A percentile compares a stretch with the other conserved stretches of the same genome.
Conservation (phyloP, 192 early-diverging fungal genomes). For the Helicostylum pulchrum region DNA sequence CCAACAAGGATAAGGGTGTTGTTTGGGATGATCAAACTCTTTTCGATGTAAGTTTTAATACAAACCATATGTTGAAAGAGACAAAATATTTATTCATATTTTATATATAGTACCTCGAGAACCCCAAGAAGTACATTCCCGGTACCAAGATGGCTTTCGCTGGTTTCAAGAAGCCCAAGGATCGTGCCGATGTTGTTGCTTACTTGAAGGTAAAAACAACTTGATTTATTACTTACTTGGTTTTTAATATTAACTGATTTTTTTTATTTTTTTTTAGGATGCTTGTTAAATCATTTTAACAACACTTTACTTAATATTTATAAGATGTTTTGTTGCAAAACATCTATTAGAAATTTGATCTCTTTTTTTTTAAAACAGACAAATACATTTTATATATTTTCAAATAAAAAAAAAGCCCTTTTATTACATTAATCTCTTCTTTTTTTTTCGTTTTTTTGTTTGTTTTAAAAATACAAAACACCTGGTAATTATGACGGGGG, state of each 20-base stretch:
- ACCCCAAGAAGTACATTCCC: conserved; percentile 97
- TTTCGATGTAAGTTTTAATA: conserved; percentile 49
- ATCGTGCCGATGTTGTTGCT: conserved; percentile 84
- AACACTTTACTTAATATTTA: not conserved
- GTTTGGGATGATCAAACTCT: conserved; percentile 88
- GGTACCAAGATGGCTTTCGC: conserved; percentile 99
- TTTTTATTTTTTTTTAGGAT: not conserved
- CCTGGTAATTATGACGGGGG: too few relatives aligned
- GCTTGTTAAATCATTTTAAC: not conserved
- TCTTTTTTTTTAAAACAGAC: too few relatives aligned
- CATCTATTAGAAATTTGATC: too few relatives aligned
- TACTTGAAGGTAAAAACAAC: conserved; percentile 73
- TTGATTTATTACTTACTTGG: not conserved
- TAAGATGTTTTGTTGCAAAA: not conserved
- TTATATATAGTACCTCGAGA: conserved; percentile 81
- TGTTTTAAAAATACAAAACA: too few relatives aligned
- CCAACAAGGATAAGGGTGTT: conserved; percentile 84
- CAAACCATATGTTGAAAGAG: too few relatives aligned
- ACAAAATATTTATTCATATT: not conserved
- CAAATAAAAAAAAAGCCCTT: too few relatives aligned
- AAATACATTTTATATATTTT: too few relatives aligned
- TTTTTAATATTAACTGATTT: not conserved
- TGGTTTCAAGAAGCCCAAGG: conserved; percentile 81
- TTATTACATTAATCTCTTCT: too few relatives aligned
- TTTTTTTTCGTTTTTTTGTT: too few relatives aligned